Evolutionary conservation across 345 rosid species (phyloP), one percentile per base, ranked within the genome.

Genomic region (Rhizophora mangle): DNA sequence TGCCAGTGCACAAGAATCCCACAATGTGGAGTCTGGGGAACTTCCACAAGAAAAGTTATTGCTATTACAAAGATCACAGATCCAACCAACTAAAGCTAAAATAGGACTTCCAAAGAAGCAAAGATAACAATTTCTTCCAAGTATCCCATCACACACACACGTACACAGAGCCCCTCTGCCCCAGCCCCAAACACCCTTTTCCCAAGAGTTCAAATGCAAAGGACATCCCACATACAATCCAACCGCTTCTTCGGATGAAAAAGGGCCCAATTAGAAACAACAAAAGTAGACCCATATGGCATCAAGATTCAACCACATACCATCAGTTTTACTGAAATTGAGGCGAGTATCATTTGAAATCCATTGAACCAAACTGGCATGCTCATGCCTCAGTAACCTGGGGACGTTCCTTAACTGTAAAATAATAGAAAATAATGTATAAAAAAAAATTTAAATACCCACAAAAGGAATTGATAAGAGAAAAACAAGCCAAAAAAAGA

Each of bases 321-420:
- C 95, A 79, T 82, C 78, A 43, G 76, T 73, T 79, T 70, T 88
- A 78, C 61, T 26, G 74, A 69, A 62, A 59, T 80, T 77, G 62
- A 79, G 60, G 10, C 72, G 82, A 51, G 78, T 63, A 59, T 68
- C 81, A 51, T 84, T 79, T 64, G 98, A 83, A 74, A 86, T 84
- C 79, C 89, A 85, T 6, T 89, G 85, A 55, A 76, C 82, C 71
- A 81, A 78, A 68, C 74, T 32, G 7, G 83, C 85, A 77, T 67
- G 86, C 60, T 88, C 89, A 49, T 79, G 84, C 68, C 82, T 74
- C 62, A 86, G 75, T 59, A 87, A 63, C 36, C 69, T 70, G 3
- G 93, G 69, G 72, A 79, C 87, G 81, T 78, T 80, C 78, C 83
- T 77, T 74, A 93, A 60, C 98, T 93, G 92, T 62, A 46, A 65